phyloP scores from a whole-genome alignment of 257 asterid species.

The Fraxinus cuspidata region DNA sequence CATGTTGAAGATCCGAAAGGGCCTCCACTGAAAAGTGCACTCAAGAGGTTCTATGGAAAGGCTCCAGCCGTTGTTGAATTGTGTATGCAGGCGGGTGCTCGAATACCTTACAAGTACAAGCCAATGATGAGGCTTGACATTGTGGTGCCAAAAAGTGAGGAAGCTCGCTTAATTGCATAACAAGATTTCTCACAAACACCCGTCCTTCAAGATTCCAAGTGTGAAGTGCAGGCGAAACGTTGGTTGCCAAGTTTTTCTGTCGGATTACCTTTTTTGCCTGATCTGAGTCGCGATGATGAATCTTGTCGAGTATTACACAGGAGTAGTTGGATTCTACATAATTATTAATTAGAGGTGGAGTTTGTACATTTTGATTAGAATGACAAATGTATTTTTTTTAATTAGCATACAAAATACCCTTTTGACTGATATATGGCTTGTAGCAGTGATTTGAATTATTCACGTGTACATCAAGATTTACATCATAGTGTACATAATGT shows the following conservation, averaged over 20 bases:
- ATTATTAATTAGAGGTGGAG: not conserved
- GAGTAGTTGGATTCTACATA: not conserved
- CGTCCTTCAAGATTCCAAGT: not conserved
- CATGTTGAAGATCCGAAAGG: conserved; percentile 75
- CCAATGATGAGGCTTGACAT: conserved; percentile 93
- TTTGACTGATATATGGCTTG: not conserved
- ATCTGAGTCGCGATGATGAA: not conserved
- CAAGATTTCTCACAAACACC: not conserved
- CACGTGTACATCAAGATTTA: no score
- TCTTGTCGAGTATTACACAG: not conserved
- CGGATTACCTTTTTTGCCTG: not conserved
- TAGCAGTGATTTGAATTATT: not conserved
- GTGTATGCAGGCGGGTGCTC: conserved; percentile 91
- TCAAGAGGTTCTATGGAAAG: conserved; percentile 81
- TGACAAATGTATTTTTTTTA: not conserved
- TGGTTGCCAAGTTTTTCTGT: not conserved
- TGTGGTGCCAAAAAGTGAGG: conserved; percentile 73
- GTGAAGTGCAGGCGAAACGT: not conserved
- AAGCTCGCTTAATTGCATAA: conserved; percentile 69
- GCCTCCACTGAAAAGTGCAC: conserved; percentile 51
- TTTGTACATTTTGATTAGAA: not conserved
- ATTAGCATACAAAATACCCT: not conserved
- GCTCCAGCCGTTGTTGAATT: conserved; percentile 84
- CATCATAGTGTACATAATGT: no score
- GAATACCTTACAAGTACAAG: conserved; percentile 61